Conservation (phyloP, 139 green algal genomes). For the Coelastrella sp. region DNA sequence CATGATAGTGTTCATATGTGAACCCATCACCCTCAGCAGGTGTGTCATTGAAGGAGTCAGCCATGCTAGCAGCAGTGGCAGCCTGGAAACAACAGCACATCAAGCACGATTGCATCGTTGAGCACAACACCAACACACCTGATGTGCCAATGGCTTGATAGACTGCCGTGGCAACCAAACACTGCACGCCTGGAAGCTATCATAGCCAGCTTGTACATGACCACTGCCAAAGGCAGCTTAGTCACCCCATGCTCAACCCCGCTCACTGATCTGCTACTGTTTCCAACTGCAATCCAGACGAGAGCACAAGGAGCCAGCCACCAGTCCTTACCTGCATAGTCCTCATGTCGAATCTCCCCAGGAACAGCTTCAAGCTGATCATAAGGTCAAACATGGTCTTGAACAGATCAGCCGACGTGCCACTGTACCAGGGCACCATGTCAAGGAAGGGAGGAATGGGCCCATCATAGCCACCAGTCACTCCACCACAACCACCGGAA, state of each 20-base stretch:
- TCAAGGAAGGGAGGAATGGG: constrained; percentile 11
- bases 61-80: constrained; percentile 65
- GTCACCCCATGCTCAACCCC: too few species aligned
- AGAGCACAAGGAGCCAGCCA: too few species aligned
- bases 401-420: constrained; percentile 89
- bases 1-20: constrained; percentile 85
- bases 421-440: constrained; percentile 56
- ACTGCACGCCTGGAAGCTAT: too few species aligned
- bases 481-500: not conserved
- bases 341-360: constrained; percentile 92
- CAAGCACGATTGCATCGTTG: not conserved
- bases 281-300: too few species aligned
- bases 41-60: constrained; percentile 55
- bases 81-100: constrained; percentile 51
- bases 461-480: not conserved
- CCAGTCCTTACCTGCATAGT: constrained; percentile 77
- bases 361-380: constrained; percentile 89
- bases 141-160: too few species aligned
- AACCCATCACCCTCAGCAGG: constrained; percentile 86
- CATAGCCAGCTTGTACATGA: too few species aligned
- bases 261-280: too few species aligned
- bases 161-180: too few species aligned
- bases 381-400: constrained; percentile 88
- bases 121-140: too few species aligned
- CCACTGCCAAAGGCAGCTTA: too few species aligned